A percentile compares a stretch with the other conserved stretches of the same genome.
These are phyloP conservation scores for Solanum hybrid DNA, from an alignment of 305 asterid species.

Conservation along the genomic window DNA sequence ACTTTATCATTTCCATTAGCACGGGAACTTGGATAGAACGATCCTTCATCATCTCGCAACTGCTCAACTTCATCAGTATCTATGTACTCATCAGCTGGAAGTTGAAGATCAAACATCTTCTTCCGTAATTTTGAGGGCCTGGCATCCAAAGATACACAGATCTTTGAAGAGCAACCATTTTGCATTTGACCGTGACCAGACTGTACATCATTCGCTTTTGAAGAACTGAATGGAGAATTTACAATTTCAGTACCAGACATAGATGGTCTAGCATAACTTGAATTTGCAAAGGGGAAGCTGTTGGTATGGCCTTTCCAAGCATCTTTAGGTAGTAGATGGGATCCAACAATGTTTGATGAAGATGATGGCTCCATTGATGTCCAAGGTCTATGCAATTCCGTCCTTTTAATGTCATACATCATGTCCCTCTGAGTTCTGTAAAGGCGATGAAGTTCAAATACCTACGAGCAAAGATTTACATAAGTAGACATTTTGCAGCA, in stretches of 20 bases:
- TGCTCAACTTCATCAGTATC: conserved; percentile 53
- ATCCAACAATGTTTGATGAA: conserved; percentile 6
- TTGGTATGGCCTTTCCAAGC: conserved; percentile 8
- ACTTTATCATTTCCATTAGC: background rate
- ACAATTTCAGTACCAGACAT: conserved; percentile 39
- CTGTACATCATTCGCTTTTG: conserved; percentile 39
- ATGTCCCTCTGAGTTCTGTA: conserved; percentile 82
- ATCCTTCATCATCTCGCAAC: background rate
- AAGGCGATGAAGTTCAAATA: conserved; percentile 81
- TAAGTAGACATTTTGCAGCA: conserved; percentile 5
- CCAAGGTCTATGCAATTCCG: conserved; percentile 36
- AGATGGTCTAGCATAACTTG: conserved; percentile 42
- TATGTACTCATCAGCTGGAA: conserved; percentile 70
- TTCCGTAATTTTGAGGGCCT: conserved; percentile 80
- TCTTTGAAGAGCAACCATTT: conserved; percentile 39
- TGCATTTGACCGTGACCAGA: conserved; percentile 30
- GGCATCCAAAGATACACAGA: conserved; percentile 36
- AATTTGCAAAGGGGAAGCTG: conserved; percentile 23
- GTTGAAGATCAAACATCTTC: conserved; percentile 77
- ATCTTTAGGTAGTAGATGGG: conserved; percentile 12
- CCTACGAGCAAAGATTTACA: conserved; percentile 32
- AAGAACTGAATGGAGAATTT: conserved; percentile 65
- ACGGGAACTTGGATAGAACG: background rate
- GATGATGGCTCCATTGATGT: conserved; percentile 31
- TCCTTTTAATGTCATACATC: conserved; percentile 72